Conservation (phyloP, 2,329 filamentous ascomycete species). For the Aspergillus quadricinctus region DNA sequence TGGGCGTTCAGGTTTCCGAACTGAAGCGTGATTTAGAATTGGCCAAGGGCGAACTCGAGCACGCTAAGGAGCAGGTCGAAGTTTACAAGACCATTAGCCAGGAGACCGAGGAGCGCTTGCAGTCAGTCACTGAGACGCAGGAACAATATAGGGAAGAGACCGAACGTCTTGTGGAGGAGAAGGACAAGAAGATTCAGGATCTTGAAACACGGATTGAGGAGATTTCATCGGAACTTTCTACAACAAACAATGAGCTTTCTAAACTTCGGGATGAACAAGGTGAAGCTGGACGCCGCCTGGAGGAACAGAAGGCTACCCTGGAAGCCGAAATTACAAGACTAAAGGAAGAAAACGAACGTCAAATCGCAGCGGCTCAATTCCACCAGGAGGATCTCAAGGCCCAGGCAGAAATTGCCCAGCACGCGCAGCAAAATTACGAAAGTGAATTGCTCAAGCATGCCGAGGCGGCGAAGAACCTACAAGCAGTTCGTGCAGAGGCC, state of each 20-base stretch:
- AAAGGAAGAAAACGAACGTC: conserved; percentile 77
- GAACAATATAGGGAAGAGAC: conserved; percentile 87
- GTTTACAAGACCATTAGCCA: conserved; percentile 87
- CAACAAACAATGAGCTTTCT: conserved; percentile 77
- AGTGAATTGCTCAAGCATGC: conserved; percentile 91
- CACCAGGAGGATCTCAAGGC: conserved; percentile 89
- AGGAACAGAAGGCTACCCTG: conserved; percentile 76
- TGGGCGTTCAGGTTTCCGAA: conserved; percentile 78
- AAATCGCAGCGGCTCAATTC: conserved; percentile 73
- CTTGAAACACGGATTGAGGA: conserved; percentile 80
- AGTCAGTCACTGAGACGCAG: conserved; percentile 71
- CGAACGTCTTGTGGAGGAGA: conserved; percentile 68
- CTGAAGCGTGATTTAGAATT: conserved; percentile 83
- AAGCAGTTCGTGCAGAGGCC: conserved; percentile 71
- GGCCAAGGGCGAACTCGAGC: conserved; percentile 73
- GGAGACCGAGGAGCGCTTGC: conserved; percentile 78
- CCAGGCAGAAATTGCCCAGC: conserved; percentile 88
- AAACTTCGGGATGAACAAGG: conserved; percentile 74
- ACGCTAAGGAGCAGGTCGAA: conserved; percentile 74
- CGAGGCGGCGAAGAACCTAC: conserved; percentile 82
- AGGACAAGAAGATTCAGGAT: conserved; percentile 74
- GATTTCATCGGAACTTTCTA: conserved; percentile 73
- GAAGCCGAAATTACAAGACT: conserved; percentile 76
- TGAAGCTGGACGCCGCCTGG: conserved; percentile 64
- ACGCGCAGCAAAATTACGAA: conserved; percentile 93